These are phyloP conservation scores for Aspergillus eucalypticola DNA, from an alignment of 2,329 filamentous ascomycete genomes.

Conservation along the genomic window DNA sequence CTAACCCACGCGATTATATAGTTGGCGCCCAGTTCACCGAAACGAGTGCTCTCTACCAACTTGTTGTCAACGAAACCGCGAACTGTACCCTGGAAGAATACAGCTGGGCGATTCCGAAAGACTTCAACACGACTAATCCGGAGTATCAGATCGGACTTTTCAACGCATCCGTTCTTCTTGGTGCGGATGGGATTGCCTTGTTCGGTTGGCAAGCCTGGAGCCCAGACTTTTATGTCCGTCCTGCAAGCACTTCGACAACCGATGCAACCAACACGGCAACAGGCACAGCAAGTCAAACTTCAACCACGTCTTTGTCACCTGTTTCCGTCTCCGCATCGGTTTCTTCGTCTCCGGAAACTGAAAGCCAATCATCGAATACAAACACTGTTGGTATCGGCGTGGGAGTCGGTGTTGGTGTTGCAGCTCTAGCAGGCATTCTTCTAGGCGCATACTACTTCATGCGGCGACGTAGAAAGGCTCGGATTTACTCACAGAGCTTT, in stretches of 20 bases:
- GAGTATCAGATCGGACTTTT: conserved; percentile 12
- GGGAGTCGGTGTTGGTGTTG: conserved; percentile 5
- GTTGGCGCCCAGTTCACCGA: conserved; percentile 4
- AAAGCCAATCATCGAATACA: background rate
- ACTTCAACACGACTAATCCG: conserved; percentile 13
- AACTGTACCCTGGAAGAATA: conserved; percentile 19
- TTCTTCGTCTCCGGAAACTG: background rate
- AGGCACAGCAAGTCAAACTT: background rate
- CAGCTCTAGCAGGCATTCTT: background rate
- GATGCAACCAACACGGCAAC: background rate
- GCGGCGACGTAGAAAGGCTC: conserved; percentile 1
- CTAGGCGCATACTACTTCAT: background rate
- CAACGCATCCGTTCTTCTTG: conserved; percentile 6
- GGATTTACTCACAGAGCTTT: no score
- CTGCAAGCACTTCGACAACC: background rate
- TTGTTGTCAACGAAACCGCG: conserved; percentile 7
- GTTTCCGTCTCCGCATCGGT: background rate
- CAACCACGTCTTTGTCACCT: background rate
- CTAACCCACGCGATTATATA: background rate
- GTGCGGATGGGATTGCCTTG: conserved; percentile 3
- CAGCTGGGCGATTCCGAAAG: conserved; percentile 12
- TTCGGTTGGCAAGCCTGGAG: conserved; percentile 7
- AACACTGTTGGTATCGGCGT: background rate
- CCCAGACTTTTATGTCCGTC: conserved; percentile 3
- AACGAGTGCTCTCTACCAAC: conserved; percentile 6